These are phyloP conservation scores for Aristolochia contorta DNA, from an alignment of 164 flowering plant genomes.

Conservation along the genomic window DNA sequence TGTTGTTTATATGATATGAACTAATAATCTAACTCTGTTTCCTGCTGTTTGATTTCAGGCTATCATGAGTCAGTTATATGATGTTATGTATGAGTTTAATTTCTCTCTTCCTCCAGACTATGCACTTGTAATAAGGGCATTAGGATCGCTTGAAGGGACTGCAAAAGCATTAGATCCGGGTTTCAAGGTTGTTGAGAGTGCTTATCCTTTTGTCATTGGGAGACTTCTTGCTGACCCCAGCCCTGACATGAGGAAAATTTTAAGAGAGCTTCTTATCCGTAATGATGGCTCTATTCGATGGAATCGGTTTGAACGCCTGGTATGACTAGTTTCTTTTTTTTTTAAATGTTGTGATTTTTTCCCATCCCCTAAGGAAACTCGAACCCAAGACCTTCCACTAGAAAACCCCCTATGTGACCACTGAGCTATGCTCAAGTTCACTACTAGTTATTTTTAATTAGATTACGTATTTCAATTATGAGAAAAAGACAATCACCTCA, in stretches of 20 bases:
- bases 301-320: slow-evolving; percentile 90
- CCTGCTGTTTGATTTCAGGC: slow-evolving; percentile 34
- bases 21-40: background rate
- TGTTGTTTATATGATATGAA: background rate
- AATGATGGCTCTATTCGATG: slow-evolving; percentile 92
- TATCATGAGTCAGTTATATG: slow-evolving; percentile 77
- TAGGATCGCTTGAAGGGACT: slow-evolving; percentile 96
- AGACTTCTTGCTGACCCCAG: slow-evolving; percentile 81
- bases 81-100: slow-evolving; percentile 86
- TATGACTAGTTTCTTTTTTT: slow-evolving; percentile 20
- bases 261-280: slow-evolving; percentile 74
- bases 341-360: too few species aligned
- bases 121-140: slow-evolving; percentile 83
- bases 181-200: slow-evolving; percentile 85
- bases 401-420: too few species aligned
- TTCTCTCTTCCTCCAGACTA: slow-evolving; percentile 95
- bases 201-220: slow-evolving; percentile 89
- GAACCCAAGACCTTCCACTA: too few species aligned
- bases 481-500: too few species aligned
- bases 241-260: slow-evolving; percentile 94
- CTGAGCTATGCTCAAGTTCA: too few species aligned
- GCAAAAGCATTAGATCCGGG: slow-evolving; percentile 90
- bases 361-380: too few species aligned
- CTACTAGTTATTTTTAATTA: background rate
- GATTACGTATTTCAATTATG: too few species aligned